Evolutionary conservation across 2,329 filamentous ascomycete genomes (phyloP), one percentile per base, ranked within the genome.

Genomic region (Trichoderma arundinaceum): DNA sequence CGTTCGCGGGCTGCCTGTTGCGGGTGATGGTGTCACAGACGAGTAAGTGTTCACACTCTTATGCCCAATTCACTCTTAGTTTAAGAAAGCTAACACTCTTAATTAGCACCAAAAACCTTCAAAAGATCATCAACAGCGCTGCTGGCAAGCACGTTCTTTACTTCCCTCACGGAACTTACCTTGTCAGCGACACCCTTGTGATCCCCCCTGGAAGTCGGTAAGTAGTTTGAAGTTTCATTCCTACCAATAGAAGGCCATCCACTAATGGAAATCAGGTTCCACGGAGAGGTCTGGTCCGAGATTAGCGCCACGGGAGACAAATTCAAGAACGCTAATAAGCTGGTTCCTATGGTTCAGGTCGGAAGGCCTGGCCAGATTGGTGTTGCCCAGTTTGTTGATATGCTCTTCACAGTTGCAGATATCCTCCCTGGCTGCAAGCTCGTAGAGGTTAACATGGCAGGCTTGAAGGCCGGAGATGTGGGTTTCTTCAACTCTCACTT

Each of bases 111-210:
- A 60, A 60, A n/a, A 69, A 66, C 32, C 49, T 68, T 7, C 67
- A 69, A 32, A 48, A 56, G 17, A 69, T 69, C 38, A 69, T 69
- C 43, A 67, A 67, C 51, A 49, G 54, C 12, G 68, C 67, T 7
- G 68, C 68, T 17, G 72, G 69, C 35, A 75, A 75, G 71, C 79
- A 79, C 61, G 73, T 82, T 56, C 68, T 77, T 2, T 82, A 76
- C 69, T 78, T 82, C 68, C 80, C 80, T 2, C 75, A 78, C 10
- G 81, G 81, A 28, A 82, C 82, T 8, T 77, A 78, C 7, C 79
- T 88, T 19, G 78, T 85, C 12, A 86, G 85, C 28, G 84, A 87
- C 71, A 79, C 81, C 3, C 83, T 83, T 75, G 78, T 83, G n/a
- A 76, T 78, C 3, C 81, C 67, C 4, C 62, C 67, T 15, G 67